Base-by-base conservation (phyloP, 1,139 yeast genomes). In the Yamadazyma jaroonii region DNA sequence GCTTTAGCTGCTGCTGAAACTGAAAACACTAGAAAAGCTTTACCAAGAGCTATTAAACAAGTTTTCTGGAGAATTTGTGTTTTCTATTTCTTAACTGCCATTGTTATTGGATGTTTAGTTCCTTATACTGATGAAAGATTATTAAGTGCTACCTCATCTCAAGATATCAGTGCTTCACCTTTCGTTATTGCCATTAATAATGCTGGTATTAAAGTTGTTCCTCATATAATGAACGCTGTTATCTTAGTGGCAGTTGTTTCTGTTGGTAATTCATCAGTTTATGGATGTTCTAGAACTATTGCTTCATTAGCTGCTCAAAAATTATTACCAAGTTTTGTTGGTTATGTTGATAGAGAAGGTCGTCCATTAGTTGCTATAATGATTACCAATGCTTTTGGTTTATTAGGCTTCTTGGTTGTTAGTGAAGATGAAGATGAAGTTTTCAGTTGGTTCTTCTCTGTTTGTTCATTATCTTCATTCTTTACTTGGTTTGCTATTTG, bases 1-100 rank as follows among this genome's bases (percentile, higher is more conserved):
- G 94, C 94, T 38, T 67, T 88, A 46, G 89, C 95, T 13, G 89
- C 95, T 26, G 88, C 94, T 13, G 96, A 88, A 62, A 79, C 95
- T 32, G 71, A 70, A 32, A 80, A 84, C 57, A 95, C 95, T 30
- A 48, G 72, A 54, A 74, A 72, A 52, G 59, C 85, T 25, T 64
- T 86, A 38, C 95, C 95, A 36, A 70, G 69, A 48, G 95, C 95
- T 31, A 79, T 84, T 33, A 82, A 81, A 54, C 84, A 79, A 56
- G 86, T 79, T 4, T 80, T 81, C 53, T 81, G 86, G 85, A 77
- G 88, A 72, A 77, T 82, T 39, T 62, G 77, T 25, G 57, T 81
- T 26, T 82, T 81, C 58, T 82, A 81, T 61, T 60, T 64, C 37
- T 52, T 71, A 44, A 68, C 74, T 4, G 64, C 76, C 13, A 56